Base-by-base conservation (phyloP, 495 filamentous ascomycete genomes). In the Podospora tetraspora region DNA sequence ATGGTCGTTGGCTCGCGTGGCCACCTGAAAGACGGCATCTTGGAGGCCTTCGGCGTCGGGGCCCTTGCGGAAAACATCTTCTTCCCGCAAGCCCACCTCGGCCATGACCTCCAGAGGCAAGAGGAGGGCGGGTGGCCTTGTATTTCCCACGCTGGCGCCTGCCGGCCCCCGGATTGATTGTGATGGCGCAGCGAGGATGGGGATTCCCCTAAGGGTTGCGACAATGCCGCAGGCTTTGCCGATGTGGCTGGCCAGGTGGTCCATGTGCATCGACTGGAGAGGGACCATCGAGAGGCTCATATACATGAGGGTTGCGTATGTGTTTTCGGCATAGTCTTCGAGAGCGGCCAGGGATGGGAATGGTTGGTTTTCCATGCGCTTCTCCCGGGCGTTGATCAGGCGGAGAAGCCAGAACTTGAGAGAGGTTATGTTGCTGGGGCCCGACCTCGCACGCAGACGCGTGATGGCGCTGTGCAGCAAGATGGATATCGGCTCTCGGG, bases 271-370 rank as follows among this genome's bases (percentile, higher is more conserved):
- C 19, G 90, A 94, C 9, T 87, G 83, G 74, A 96, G 80, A 2
- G 91, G 89, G 64, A 97, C 79, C 0, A 89, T 81, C 3, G 91
- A 90, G 22, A 98, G 81, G 1, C 92, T 93, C 65, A 96, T 83
- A 75, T 99, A 99, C 75, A 96, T 85, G n/a, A 99, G 83, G 0
- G 91, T 96, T 3, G 91, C 91, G 80, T 99, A 98, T 3, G 95
- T 97, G 66, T 91, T 92, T 76, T 99, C 95, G 3, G 92, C 92
- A 70, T 98, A 97, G 34, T 86, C 86, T 71, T 99, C 95, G 34
- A 98, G 79, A 0, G 88, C 86, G 10, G 86, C 84, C 22, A 97
- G 76, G 60, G 81, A 89, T 0, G 89, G 80, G 73, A 93, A 97
- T 0, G 95, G 93, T 37, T 90, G 85, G 70, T 95, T 93, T 29